Conservation (phyloP, 192 early-diverging fungal genomes). For the Linnemannia exigua region DNA sequence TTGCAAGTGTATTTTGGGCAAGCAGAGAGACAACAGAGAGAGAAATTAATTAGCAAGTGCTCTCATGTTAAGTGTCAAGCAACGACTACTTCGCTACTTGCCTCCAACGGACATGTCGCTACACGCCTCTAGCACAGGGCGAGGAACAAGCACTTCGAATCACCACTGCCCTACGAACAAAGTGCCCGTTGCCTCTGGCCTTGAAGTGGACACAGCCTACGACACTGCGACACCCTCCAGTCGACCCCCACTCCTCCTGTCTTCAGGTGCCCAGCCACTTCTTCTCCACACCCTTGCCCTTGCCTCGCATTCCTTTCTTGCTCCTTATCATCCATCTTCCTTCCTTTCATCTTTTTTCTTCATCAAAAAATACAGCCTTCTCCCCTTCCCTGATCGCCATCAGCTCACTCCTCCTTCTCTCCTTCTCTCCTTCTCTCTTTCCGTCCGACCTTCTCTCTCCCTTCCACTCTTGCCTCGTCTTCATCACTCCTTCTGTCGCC, state of each 20-base stretch:
- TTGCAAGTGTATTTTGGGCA: too few species aligned
- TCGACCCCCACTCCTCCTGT: neutral
- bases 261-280: neutral
- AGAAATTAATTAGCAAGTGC: slow-evolving; percentile 1
- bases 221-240: too few species aligned
- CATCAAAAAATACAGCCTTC: neutral
- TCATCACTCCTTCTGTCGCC: neutral
- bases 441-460: neutral
- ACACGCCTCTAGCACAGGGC: too few species aligned
- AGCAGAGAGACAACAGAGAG: too few species aligned
- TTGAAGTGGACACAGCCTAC: too few species aligned
- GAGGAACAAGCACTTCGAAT: too few species aligned
- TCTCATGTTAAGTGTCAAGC: neutral
- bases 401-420: neutral
- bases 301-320: neutral
- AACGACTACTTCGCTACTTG: too few species aligned
- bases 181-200: too few species aligned
- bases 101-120: too few species aligned
- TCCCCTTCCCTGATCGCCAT: slow-evolving; percentile 2
- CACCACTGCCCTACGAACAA: too few species aligned
- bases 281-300: neutral
- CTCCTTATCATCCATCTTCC: too few species aligned
- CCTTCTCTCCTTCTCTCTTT: neutral
- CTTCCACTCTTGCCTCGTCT: neutral
- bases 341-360: neutral